A percentile compares a stretch with the other conserved stretches of the same genome.
Evolutionary conservation across 2,329 filamentous ascomycete species (phyloP).

Genomic region (Trichoderma sp.): DNA sequence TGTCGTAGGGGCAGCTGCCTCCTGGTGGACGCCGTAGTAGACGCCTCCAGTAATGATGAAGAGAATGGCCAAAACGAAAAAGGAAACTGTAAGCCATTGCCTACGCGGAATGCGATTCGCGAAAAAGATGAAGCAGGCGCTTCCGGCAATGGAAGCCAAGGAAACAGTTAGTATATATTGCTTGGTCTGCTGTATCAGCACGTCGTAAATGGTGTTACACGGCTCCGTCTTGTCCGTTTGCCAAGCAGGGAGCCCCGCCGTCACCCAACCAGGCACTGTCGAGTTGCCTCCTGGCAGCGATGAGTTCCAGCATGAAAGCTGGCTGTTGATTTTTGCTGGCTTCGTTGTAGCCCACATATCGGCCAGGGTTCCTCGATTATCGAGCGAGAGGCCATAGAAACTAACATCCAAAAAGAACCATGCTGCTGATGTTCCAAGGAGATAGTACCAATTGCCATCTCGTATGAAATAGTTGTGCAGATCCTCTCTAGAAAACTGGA

Average conservation of each 20-base stretch:
- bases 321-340: slow-evolving; percentile 34
- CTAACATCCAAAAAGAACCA: slow-evolving; percentile 56
- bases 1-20: slow-evolving; percentile 42
- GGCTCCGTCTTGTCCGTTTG: slow-evolving; percentile 48
- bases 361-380: slow-evolving; percentile 39
- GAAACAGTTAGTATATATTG: slow-evolving; percentile 53
- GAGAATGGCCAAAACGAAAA: slow-evolving; percentile 44
- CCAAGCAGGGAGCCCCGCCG: slow-evolving; percentile 44
- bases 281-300: slow-evolving; percentile 42
- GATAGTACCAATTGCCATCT: slow-evolving; percentile 36
- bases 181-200: slow-evolving; percentile 50
- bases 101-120: slow-evolving; percentile 48
- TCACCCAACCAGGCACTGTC: slow-evolving; percentile 41
- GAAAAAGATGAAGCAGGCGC: slow-evolving; percentile 46
- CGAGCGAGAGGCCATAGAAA: slow-evolving; percentile 53
- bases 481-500: slow-evolving; percentile 49
- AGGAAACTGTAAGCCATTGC: slow-evolving; percentile 49
- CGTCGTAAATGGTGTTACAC: slow-evolving; percentile 52
- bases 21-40: slow-evolving; percentile 47
- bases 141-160: slow-evolving; percentile 49
- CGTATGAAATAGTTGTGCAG: slow-evolving; percentile 50
- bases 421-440: slow-evolving; percentile 42
- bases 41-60: slow-evolving; percentile 50
- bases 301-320: slow-evolving; percentile 48
- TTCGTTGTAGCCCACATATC: slow-evolving; percentile 39